These are phyloP conservation scores for Colletotrichum paranaense DNA, from an alignment of 2,329 filamentous ascomycete species.

Conservation along the genomic window DNA sequence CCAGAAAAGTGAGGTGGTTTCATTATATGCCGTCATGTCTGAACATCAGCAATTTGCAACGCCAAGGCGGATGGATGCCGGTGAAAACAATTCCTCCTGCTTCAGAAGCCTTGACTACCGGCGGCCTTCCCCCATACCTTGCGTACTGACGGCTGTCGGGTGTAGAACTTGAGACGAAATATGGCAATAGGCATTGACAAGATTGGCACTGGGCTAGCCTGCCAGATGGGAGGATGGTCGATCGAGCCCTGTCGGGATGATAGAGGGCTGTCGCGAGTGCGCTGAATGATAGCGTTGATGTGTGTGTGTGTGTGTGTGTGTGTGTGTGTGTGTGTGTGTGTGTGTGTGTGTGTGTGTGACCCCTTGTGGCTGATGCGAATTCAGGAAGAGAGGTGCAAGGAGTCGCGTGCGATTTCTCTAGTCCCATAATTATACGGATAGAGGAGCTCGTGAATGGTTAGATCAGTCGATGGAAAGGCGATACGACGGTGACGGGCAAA, in stretches of 20 bases:
- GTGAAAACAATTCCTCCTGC: conserved; percentile 17
- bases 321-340: too few species aligned
- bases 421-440: too few species aligned
- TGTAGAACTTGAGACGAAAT: not conserved
- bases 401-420: too few species aligned
- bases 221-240: not conserved
- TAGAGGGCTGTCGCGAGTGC: not conserved
- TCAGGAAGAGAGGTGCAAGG: too few species aligned
- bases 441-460: too few species aligned
- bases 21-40: conserved; percentile 2
- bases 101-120: conserved; percentile 10
- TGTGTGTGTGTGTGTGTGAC: not conserved
- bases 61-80: conserved; percentile 25
- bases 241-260: not conserved
- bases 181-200: not conserved
- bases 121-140: not conserved
- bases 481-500: not conserved
- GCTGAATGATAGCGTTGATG: not conserved
- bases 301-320: too few species aligned
- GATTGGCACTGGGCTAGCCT: not conserved
- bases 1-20: not conserved
- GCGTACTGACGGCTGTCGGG: not conserved
- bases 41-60: not conserved
- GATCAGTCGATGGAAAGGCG: not conserved
- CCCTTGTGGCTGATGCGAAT: not conserved